These are phyloP conservation scores for Populus trichocarpa DNA, from an alignment of 441 rosid genomes.

Conservation along the genomic window DNA sequence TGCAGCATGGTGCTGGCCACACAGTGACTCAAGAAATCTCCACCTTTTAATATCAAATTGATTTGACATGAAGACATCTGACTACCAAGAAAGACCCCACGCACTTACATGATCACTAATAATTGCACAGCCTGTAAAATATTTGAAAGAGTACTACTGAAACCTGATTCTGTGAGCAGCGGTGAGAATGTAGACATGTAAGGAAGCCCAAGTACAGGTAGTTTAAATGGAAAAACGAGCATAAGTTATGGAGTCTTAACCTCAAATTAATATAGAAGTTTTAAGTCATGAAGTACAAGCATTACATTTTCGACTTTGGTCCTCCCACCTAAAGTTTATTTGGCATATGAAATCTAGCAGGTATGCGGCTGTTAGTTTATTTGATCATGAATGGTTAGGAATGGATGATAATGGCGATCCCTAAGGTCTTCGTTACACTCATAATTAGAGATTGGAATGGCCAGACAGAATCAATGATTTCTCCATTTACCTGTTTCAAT, in stretches of 20 bases:
- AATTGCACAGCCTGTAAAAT: conserved; percentile 1
- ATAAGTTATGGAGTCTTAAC: neutral
- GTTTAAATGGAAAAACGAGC: neutral
- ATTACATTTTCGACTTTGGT: neutral
- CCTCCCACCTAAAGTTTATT: neutral
- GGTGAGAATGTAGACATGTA: neutral
- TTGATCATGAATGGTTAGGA: neutral
- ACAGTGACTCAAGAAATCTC: neutral
- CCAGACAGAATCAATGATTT: neutral
- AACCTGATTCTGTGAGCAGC: neutral
- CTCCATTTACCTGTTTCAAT: neutral
- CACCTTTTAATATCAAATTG: conserved; percentile 2
- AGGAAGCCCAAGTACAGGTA: neutral
- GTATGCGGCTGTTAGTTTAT: neutral
- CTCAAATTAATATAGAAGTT: neutral
- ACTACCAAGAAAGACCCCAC: conserved; percentile 14
- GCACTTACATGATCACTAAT: conserved; percentile 1
- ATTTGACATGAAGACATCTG: conserved; percentile 14
- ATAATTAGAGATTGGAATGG: neutral
- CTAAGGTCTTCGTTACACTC: neutral
- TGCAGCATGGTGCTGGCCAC: conserved; percentile 5
- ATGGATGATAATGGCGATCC: neutral
- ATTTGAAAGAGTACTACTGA: neutral
- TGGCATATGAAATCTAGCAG: neutral
- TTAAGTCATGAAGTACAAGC: neutral